Evolutionary conservation across 192 early-diverging fungal genomes (phyloP).

Genomic region (Backusella morwellensis): DNA sequence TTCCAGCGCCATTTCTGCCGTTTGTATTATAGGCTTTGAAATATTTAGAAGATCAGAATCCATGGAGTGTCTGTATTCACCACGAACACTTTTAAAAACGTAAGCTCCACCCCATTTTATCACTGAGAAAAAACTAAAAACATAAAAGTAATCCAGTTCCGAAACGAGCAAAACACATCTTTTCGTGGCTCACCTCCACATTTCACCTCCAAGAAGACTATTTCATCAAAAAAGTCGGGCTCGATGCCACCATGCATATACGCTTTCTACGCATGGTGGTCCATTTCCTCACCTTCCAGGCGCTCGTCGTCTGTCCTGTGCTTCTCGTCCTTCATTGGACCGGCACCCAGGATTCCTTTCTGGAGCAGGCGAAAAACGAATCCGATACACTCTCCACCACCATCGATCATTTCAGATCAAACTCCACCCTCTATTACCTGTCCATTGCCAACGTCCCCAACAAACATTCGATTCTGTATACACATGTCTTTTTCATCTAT

Average conservation of each 20-base stretch:
- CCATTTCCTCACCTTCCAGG: constrained; percentile 46
- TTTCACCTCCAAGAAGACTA: constrained; percentile 48
- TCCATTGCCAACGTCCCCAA: constrained; percentile 47
- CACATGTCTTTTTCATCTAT: constrained; percentile 50
- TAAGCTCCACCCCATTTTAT: background rate
- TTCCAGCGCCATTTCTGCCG: constrained; percentile 38
- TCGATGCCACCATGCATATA: constrained; percentile 63
- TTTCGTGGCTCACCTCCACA: constrained; percentile 48
- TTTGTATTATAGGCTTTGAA: constrained; percentile 51
- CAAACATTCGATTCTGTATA: constrained; percentile 42
- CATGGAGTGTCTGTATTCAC: constrained; percentile 48
- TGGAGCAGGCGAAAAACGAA: constrained; percentile 7
- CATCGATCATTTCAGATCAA: constrained; percentile 21
- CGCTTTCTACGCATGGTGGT: constrained; percentile 60
- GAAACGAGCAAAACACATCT: constrained; percentile 42
- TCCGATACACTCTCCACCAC: background rate
- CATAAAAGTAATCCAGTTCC: constrained; percentile 44
- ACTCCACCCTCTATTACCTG: constrained; percentile 28
- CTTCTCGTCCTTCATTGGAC: constrained; percentile 52
- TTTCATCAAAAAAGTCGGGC: constrained; percentile 51
- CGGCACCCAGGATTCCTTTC: background rate
- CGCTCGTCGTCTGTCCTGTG: constrained; percentile 40
- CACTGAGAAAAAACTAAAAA: too few species aligned
- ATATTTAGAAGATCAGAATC: constrained; percentile 46
- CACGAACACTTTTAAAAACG: constrained; percentile 37